Base-by-base conservation (phyloP, 495 filamentous ascomycete species). In the Podospora sp. region DNA sequence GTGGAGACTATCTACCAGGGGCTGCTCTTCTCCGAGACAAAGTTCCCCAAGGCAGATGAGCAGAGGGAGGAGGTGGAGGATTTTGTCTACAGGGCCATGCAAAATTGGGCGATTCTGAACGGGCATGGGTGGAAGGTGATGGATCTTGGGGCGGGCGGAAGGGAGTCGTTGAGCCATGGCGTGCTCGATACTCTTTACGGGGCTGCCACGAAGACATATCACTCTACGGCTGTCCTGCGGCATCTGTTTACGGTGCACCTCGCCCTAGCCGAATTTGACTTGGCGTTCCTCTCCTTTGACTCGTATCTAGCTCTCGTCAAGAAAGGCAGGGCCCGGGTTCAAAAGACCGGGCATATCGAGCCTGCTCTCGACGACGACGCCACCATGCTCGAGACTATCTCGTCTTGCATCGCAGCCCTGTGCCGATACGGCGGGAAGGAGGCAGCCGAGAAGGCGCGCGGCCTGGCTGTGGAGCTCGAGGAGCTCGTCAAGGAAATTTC, bases 241-340 rank as follows among this genome's bases (percentile, higher is more conserved):
- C 89, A 96, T 73, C 83, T 99, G 0, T 98, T 98, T 69, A 91
- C 88, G 16, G 89, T 97, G 6, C 95, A 98, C 77, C 82, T 90
- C 2, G 83, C 91, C 1, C 80, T 97, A 49, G 92, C 92, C 16
- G 93, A 99, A 63, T 97, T 97, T 69, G 87, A 92, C 63, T 82
- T 97, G 50, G 95, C 94, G 4, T 83, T 94, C 69, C 90, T 91
- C 71, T 89, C 96, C 1, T 90, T 97, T 62, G 88, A 94, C 75
- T 92, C 93, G 0, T 99, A 97, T 77, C 80, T 96, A 20, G 91
- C 96, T 60, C 89, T 98, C 60, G 85, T 96, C 46, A 88, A 85
- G 49, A 90, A 88, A 70, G 92, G 88, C 52, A 95, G 93, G 76
- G 91, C 90, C 14, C 82, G 93, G 29, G 87, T 91, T 6, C 86